phyloP scores from a whole-genome alignment of 306 rosid species.

The Aeschynomene evenia region DNA sequence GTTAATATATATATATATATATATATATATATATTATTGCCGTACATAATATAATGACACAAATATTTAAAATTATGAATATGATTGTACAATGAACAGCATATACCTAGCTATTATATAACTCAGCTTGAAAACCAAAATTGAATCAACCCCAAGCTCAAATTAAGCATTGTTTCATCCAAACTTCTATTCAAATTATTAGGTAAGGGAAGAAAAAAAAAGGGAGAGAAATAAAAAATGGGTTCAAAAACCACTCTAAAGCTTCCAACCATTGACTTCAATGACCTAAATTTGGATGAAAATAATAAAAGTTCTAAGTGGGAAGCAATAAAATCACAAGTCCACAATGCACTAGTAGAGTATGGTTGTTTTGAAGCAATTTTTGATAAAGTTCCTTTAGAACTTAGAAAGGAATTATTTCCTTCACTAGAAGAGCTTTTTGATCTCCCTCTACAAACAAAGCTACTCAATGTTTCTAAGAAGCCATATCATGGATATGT shows the following conservation, averaged over 20 bases:
- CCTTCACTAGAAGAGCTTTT: slow-evolving; percentile 46
- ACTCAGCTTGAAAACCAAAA: neutral
- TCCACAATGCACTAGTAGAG: slow-evolving; percentile 47
- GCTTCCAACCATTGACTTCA: slow-evolving; percentile 65
- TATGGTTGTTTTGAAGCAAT: slow-evolving; percentile 62
- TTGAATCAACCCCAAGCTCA: neutral
- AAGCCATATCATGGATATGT: slow-evolving; percentile 63
- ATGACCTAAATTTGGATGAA: slow-evolving; percentile 21
- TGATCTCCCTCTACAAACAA: slow-evolving; percentile 58
- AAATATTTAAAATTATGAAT: slow-evolving; percentile 6
- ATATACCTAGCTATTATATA: neutral
- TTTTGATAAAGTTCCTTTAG: slow-evolving; percentile 41
- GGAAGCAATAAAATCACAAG: slow-evolving; percentile 57
- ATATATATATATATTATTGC: neutral
- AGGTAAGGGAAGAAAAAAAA: neutral
- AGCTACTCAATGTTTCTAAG: slow-evolving; percentile 41
- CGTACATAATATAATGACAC: neutral
- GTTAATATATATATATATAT: too few relatives aligned
- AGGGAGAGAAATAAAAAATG: slow-evolving; percentile 34
- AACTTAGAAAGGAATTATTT: slow-evolving; percentile 33
- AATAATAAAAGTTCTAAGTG: slow-evolving; percentile 42
- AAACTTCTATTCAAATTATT: slow-evolving; percentile 21
- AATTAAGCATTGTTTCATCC: neutral
- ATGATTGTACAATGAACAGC: neutral
- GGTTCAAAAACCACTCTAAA: slow-evolving; percentile 38